These are phyloP conservation scores for Leishmania gerbilli DNA, from an alignment of 208 protist species.

Conservation along the genomic window DNA sequence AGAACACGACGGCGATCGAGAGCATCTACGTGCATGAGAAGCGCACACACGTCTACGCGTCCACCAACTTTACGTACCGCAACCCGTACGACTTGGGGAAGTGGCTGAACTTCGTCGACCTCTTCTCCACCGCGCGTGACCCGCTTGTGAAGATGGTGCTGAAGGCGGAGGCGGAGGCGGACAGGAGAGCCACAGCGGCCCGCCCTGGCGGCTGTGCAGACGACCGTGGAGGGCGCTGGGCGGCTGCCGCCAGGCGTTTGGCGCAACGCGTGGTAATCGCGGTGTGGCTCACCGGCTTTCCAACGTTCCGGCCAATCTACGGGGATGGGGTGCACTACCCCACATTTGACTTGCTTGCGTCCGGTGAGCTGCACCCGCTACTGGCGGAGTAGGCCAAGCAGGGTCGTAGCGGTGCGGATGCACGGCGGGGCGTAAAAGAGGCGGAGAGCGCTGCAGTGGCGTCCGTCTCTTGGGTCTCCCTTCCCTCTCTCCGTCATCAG, in stretches of 20 bases:
- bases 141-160: conserved; percentile 39
- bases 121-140: conserved; percentile 59
- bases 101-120: conserved; percentile 65
- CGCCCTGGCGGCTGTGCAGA: not conserved
- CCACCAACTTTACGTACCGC: conserved; percentile 38
- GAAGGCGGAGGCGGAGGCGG: not conserved
- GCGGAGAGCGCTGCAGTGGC: not conserved
- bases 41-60: conserved; percentile 21
- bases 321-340: conserved; percentile 76
- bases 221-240: not conserved
- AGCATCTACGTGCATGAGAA: conserved; percentile 44
- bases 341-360: conserved; percentile 40
- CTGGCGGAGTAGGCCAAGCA: conserved; percentile 3
- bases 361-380: conserved; percentile 14
- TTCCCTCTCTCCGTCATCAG: not conserved
- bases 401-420: not conserved
- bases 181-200: not conserved
- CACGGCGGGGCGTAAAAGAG: not conserved
- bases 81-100: conserved; percentile 75
- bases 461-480: not conserved
- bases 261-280: conserved; percentile 16
- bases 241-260: not conserved
- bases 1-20: conserved; percentile 80
- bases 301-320: conserved; percentile 42
- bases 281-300: conserved; percentile 55